phyloP scores from a whole-genome alignment of 1,284 basidiomycete species.

The Sanghuangporus sanghuang region DNA sequence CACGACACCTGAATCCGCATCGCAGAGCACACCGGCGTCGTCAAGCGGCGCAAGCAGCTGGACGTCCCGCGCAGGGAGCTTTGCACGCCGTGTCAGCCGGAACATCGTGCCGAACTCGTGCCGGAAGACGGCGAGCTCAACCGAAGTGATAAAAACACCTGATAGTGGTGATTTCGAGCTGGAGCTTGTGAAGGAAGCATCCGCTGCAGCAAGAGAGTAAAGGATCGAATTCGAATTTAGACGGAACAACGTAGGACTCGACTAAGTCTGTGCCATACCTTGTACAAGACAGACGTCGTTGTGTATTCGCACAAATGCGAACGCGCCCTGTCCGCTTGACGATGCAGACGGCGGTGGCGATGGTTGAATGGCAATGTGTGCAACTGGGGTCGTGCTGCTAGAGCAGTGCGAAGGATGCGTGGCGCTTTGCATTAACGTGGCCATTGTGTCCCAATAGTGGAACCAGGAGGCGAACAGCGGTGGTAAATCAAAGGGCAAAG shows the following conservation, averaged over 20 bases:
- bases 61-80: conserved; percentile 30
- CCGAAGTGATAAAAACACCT: conserved; percentile 22
- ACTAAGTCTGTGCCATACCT: conserved; percentile 23
- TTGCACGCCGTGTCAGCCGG: conserved; percentile 34
- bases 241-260: neutral
- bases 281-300: conserved; percentile 34
- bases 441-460: neutral
- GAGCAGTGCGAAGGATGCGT: neutral
- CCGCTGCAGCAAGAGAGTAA: neutral
- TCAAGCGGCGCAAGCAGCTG: conserved; percentile 22
- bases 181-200: conserved; percentile 8
- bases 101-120: conserved; percentile 40
- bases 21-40: conserved; percentile 20
- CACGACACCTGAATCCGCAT: conserved; percentile 25
- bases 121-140: conserved; percentile 32
- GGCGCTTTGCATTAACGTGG: conserved; percentile 10
- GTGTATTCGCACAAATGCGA: conserved; percentile 32
- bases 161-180: conserved; percentile 14
- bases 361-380: neutral
- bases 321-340: conserved; percentile 16
- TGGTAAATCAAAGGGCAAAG: neutral
- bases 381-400: neutral
- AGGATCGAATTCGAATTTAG: neutral
- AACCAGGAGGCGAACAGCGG: neutral
- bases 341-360: neutral